A percentile compares a stretch with the other conserved stretches of the same genome.
Evolutionary conservation across 2,329 filamentous ascomycete species (phyloP).

Genomic region (Colletotrichum theobromicola): DNA sequence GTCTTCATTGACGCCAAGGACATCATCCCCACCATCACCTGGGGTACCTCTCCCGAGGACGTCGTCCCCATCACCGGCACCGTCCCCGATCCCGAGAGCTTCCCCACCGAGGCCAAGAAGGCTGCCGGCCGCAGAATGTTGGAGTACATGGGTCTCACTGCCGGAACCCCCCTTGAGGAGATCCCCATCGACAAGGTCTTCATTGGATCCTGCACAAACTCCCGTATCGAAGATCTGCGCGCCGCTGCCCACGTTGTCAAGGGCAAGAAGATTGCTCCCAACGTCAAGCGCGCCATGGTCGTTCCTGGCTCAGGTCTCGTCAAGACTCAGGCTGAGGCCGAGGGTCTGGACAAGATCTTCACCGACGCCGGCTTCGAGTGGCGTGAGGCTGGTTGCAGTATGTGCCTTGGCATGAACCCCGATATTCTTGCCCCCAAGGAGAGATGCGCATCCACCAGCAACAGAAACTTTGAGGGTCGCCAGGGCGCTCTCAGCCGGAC

Average conservation of each 20-base stretch:
- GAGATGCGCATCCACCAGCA: constrained; percentile 93
- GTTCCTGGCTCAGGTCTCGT: constrained; percentile 95
- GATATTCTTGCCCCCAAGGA: constrained; percentile 93
- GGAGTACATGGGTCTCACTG: constrained; percentile 92
- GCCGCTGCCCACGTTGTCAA: constrained; percentile 86
- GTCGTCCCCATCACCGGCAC: constrained; percentile 90
- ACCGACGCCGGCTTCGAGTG: constrained; percentile 92
- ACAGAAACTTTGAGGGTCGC: constrained; percentile 96
- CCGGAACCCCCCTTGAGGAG: constrained; percentile 92
- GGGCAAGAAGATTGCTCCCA: constrained; percentile 84
- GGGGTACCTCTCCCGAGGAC: constrained; percentile 97
- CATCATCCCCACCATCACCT: constrained; percentile 90
- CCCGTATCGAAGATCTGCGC: constrained; percentile 92
- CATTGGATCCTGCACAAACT: constrained; percentile 97
- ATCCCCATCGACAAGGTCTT: constrained; percentile 94
- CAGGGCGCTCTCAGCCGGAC: constrained; percentile 92
- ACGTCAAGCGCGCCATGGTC: constrained; percentile 94
- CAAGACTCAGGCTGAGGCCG: constrained; percentile 87
- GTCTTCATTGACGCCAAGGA: constrained; percentile 92
- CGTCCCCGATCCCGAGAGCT: constrained; percentile 91
- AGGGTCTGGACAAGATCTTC: constrained; percentile 95
- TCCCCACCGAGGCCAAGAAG: constrained; percentile 81
- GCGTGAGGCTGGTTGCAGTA: constrained; percentile 97
- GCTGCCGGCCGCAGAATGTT: constrained; percentile 79
- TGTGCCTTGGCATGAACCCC: constrained; percentile 99